Base-by-base conservation (phyloP, 352 stramenopile genomes). In the Pythium oligandrum region DNA sequence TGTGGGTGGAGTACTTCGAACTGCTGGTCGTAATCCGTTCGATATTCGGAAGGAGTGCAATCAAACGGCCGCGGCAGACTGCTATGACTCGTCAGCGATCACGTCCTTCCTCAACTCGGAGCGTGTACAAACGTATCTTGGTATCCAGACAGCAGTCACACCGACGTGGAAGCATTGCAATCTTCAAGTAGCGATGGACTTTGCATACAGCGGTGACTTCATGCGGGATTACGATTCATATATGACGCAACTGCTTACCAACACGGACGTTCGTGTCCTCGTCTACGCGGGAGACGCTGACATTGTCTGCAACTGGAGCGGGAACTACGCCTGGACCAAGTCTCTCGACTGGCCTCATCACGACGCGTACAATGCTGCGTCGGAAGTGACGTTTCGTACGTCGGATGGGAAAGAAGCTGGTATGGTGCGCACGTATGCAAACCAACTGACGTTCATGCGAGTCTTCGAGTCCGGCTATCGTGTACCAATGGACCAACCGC, bases 221-320 rank as follows among this genome's bases (percentile, higher is more conserved):
- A 98, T 98, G 85, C 91, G 95, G 63, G 72, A 94, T 46, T 97
- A 92, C 64, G 73, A 93, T 32, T 48, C 74, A 36, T 83, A 88
- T 26, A 61, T 98, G 33, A 73, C 76, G 0, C 75, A 96, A 36
- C 62, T 98, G 44, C 65, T 98, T 26, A 26, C 17, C 2, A 49
- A 68, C 11, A 48, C 40, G 3, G 49, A 56, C 35, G 36, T 75
- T 17, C 64, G 63, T 6, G 85, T 93, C 6, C 69, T 97, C 17
- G 87, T 98, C 48, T 98, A 98, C 70, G 85, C 86, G 12, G 93
- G 93, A 53, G 93, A 98, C 67, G 68, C 84, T 17, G 93, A 98
- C 60, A 96, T 96, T 59, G 95, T 97, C 51, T 97, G 83, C 70
- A 98, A 98, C 59, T 98, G 93, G 69, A 53, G 97, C 36, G 93